These are phyloP conservation scores for Candolleomyces eurysporus DNA, from an alignment of 768 basidiomycete species.

Conservation along the genomic window DNA sequence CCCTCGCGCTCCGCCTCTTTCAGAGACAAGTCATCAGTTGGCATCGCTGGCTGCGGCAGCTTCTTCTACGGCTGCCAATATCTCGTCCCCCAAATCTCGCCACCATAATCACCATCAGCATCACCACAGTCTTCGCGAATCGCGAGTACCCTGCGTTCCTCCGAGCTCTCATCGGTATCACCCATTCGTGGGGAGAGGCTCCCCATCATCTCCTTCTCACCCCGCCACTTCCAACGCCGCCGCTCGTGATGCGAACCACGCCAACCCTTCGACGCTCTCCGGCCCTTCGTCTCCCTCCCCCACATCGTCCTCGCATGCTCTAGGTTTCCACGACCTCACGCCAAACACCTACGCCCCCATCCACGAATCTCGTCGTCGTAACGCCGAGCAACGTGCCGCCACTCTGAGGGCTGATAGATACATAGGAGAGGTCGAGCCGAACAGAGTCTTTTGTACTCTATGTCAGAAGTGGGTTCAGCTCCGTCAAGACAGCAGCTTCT, in stretches of 20 bases:
- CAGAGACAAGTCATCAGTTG: background rate
- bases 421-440: conserved; percentile 69
- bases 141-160: no score
- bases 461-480: conserved; percentile 85
- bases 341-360: conserved; percentile 54
- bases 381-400: conserved; percentile 77
- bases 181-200: background rate
- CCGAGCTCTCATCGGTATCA: background rate
- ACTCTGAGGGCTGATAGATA: conserved; percentile 64
- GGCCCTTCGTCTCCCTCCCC: conserved; percentile 6
- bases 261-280: conserved; percentile 13
- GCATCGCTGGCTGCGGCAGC: background rate
- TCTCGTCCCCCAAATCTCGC: background rate
- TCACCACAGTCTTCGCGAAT: background rate
- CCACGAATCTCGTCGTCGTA: conserved; percentile 68
- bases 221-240: conserved; percentile 7
- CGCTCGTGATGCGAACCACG: conserved; percentile 6
- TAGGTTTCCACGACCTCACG: conserved; percentile 54
- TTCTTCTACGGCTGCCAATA: background rate
- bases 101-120: background rate
- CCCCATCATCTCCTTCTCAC: background rate
- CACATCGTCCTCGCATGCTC: conserved; percentile 27
- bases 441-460: conserved; percentile 68
- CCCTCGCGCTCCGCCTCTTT: conserved; percentile 7
- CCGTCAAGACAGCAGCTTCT: conserved; percentile 74